phyloP scores from a whole-genome alignment of 176 grass and related monocot genomes.

The Tuctoria greenei region DNA sequence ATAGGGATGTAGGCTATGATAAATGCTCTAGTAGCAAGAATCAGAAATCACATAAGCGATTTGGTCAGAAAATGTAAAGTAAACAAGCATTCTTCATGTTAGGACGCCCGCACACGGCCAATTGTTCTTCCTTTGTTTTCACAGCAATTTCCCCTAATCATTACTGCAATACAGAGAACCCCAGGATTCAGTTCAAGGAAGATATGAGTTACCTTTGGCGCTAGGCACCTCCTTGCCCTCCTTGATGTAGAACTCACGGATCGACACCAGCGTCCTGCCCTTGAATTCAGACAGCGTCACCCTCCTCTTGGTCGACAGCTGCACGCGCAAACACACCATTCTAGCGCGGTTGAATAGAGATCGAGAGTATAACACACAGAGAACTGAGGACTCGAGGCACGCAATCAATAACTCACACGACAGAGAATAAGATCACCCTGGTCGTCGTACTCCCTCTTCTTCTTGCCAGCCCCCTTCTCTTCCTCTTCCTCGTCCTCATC shows the following conservation, averaged over 20 bases:
- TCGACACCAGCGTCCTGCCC: conserved; percentile 74
- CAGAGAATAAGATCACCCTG: conserved; percentile 80
- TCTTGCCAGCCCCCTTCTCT: neutral
- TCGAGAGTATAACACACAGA: neutral
- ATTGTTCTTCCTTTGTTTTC: neutral
- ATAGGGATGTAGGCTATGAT: neutral
- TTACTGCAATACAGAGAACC: neutral
- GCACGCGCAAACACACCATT: conserved; percentile 37
- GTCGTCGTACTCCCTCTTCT: conserved; percentile 64
- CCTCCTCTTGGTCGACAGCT: conserved; percentile 79
- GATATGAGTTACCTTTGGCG: conserved; percentile 57
- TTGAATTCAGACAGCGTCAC: conserved; percentile 76
- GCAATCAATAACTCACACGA: conserved; percentile 50
- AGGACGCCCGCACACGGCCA: neutral
- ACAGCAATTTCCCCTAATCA: neutral
- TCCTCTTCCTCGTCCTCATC: conserved; percentile 27
- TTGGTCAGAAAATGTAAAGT: neutral
- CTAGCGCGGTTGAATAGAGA: conserved; percentile 32
- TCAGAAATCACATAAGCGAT: neutral
- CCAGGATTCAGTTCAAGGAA: conserved; percentile 9
- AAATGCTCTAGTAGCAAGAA: neutral
- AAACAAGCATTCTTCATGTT: neutral
- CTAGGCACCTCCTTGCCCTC: conserved; percentile 83
- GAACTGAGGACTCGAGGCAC: neutral
- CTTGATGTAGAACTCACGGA: conserved; percentile 79